Base-by-base conservation (phyloP, 768 basidiomycete species). In the Suillus clintonianus region DNA sequence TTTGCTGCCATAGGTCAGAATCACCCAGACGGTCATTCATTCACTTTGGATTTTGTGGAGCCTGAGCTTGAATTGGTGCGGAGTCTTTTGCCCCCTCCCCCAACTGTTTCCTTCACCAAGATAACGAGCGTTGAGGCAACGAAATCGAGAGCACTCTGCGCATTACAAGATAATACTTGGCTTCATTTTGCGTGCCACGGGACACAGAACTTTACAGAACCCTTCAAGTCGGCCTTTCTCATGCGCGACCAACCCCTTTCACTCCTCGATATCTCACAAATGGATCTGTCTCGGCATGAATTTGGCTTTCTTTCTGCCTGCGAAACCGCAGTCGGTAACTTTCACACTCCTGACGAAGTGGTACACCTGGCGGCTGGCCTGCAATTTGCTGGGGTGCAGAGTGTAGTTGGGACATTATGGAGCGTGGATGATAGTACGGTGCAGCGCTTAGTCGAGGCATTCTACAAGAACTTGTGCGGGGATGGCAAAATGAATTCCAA, bases 121-220 rank as follows among this genome's bases (percentile, higher is more conserved):
- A 39, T 62, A 10, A 10, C 50, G 4, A 42, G 50, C 37, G 4
- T 17, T 5, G 17, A 15, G 5, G 39, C 61, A 30, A 62, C 61
- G 6, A 56, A 30, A 14, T 11, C 36, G 3, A 43, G 22, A 1
- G 62, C 62, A 4, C 42, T 56, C 1, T 8, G 24, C 14, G 17
- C 54, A 19, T 17, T 69, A 6, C 42, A 36, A 37, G 10, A 42
- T 22, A 45, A 67, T 45, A 11, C 36, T 1, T 70, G 66, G 68
- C 60, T 65, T 14, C 70, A 71, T 47, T 65, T 71, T 41, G 62
- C 68, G 1, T 70, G 69, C 39, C 71, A 72, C 42, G 71, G 64
- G 2, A 45, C 17, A 13, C 63, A 64, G 30, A 37, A 58, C 10
- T 4, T 34, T 4, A 24, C 14, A 19, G 59, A 65, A n/a, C 68